A percentile compares a stretch with the other conserved stretches of the same genome.
These are phyloP conservation scores for Cryptococcus wingfieldii DNA, from an alignment of 1,284 basidiomycete genomes.

Conservation along the genomic window DNA sequence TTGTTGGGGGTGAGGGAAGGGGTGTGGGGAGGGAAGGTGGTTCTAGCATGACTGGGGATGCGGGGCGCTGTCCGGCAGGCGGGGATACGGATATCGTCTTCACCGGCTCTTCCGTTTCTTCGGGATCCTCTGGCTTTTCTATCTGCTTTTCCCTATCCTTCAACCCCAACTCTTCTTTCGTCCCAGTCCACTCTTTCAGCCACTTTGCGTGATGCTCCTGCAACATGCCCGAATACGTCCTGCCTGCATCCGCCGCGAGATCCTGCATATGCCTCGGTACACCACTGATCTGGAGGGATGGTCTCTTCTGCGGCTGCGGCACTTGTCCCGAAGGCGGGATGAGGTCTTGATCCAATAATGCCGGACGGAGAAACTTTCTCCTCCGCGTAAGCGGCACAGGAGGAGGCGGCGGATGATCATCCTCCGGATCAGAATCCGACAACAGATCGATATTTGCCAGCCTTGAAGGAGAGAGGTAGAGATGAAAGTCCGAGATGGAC, in stretches of 20 bases:
- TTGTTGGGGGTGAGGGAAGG: neutral
- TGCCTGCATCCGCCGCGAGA: slow-evolving; percentile 7
- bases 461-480: slow-evolving; percentile 47
- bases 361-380: slow-evolving; percentile 22
- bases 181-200: slow-evolving; percentile 23
- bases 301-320: slow-evolving; percentile 11
- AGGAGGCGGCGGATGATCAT: neutral
- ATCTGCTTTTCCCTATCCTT: neutral
- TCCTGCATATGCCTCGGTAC: slow-evolving; percentile 7
- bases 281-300: slow-evolving; percentile 17
- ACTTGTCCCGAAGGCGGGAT: neutral
- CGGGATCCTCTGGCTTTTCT: neutral
- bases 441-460: slow-evolving; percentile 40
- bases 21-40: neutral
- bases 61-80: neutral
- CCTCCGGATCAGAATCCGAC: slow-evolving; percentile 27
- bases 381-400: neutral
- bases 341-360: slow-evolving; percentile 15
- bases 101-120: neutral
- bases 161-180: slow-evolving; percentile 5
- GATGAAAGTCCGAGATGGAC: slow-evolving; percentile 44
- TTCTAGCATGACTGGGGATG: neutral
- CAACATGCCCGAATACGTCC: slow-evolving; percentile 38
- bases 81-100: neutral
- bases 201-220: slow-evolving; percentile 39